Evolutionary conservation across 1,284 basidiomycete species (phyloP).

Genomic region (Schizopora paradoxa): DNA sequence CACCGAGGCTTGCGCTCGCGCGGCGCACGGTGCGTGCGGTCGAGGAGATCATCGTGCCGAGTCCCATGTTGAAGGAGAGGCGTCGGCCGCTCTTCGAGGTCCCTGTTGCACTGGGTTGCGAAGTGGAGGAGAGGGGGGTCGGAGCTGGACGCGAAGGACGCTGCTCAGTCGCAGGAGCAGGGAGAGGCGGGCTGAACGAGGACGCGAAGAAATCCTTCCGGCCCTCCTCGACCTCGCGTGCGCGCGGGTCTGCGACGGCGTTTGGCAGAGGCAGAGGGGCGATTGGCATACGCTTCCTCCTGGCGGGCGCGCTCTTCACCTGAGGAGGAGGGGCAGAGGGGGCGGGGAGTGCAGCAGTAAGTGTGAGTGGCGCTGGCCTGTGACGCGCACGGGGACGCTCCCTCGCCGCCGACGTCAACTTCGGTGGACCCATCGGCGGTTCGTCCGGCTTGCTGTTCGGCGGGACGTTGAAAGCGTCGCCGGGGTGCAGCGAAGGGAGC

Average conservation of each 20-base stretch:
- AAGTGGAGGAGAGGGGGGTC: not conserved
- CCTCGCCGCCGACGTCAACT: conserved; percentile 4
- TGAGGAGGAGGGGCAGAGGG: not conserved
- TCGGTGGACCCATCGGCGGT: conserved; percentile 10
- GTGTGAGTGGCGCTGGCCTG: conserved; percentile 14
- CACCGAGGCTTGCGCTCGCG: conserved; percentile 1
- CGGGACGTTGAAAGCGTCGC: no score
- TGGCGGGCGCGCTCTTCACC: not conserved
- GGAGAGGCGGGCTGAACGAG: conserved; percentile 7
- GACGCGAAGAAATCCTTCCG: conserved; percentile 13
- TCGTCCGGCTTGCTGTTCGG: conserved; percentile 6
- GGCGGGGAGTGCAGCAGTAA: conserved; percentile 7
- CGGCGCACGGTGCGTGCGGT: conserved; percentile 4
- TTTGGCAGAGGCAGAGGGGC: not conserved
- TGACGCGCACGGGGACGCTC: not conserved
- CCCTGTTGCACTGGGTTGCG: not conserved
- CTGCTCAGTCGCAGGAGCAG: not conserved
- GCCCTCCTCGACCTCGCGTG: conserved; percentile 7
- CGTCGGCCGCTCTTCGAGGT: not conserved
- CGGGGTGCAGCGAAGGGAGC: no score
- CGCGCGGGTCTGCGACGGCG: not conserved
- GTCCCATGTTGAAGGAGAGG: not conserved
- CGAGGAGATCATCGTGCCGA: not conserved
- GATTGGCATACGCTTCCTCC: not conserved
- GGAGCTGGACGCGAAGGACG: not conserved